Base-by-base conservation (phyloP, 768 basidiomycete genomes). In the Cystoderma amianthinum region DNA sequence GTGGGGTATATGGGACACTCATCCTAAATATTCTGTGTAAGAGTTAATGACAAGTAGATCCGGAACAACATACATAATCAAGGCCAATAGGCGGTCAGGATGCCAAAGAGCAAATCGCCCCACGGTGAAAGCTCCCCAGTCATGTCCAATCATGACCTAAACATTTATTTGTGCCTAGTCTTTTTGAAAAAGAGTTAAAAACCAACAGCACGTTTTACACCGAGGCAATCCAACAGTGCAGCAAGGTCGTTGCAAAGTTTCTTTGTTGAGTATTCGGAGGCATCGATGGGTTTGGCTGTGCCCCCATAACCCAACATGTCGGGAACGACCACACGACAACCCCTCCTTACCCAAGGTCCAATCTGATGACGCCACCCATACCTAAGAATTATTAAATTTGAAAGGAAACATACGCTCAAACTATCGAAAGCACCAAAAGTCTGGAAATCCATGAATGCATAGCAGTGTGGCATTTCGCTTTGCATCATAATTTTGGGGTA, bases 371-470 rank as follows among this genome's bases (percentile, higher is more conserved):
- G 68, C 84, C 84, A 88, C 23, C 82, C 82, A 56, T 80, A 86
- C 78, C 79, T 80, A 34, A 3, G 44, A 19, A 41, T 6, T 9
- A 9, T 21, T 16, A 13, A 35, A 18, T 20, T 20, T 10, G 24
- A 13, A n/a, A 34, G 30, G 32, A 21, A 10, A 25, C 4, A 15
- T 5, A 17, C 15, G 16, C 17, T 11, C 41, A 12, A 39, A 36
- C 13, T 7, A 20, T 4, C 19, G 24, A 24, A 44, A 46, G 17
- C 56, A 64, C 71, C 71, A 73, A 19, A 65, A 56, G 53, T 90
- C 88, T 11, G 88, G 87, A 55, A 90, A 89, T 1, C 88, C 87
- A 53, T 91, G 88, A 13, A 89, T 47, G 53, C 82, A 83, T n/a
- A 89, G 66, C 5, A 90, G 47, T 2, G 85, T 79, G 1, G 63